phyloP scores from a whole-genome alignment of 345 rosid genomes.

The Corymbia maculata region DNA sequence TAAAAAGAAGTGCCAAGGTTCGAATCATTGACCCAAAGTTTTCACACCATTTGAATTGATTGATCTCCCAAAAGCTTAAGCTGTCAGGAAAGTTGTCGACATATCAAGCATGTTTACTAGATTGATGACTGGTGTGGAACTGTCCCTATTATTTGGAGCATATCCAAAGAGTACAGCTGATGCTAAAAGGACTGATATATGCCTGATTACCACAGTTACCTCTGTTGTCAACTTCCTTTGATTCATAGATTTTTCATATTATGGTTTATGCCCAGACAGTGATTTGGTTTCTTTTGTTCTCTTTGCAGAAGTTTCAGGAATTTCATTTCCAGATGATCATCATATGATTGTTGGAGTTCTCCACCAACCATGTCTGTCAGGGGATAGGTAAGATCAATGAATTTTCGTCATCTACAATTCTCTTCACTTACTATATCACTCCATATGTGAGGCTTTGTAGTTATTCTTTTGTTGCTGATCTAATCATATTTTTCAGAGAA shows the following conservation, averaged over 20 bases:
- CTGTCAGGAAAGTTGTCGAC: background rate
- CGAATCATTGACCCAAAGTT: background rate
- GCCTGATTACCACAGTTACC: background rate
- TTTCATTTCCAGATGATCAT: conserved; percentile 25
- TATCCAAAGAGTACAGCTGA: background rate
- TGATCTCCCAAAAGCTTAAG: background rate
- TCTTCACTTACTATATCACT: background rate
- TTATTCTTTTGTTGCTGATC: background rate
- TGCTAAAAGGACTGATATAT: background rate
- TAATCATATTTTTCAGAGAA: no score
- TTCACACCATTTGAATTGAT: background rate
- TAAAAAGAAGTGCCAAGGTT: background rate
- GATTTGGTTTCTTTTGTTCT: conserved; percentile 1
- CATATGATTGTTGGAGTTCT: conserved; percentile 56
- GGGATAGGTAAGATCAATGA: conserved; percentile 39
- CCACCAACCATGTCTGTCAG: conserved; percentile 43
- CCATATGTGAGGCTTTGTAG: background rate
- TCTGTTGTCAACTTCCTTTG: background rate
- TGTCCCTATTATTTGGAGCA: background rate
- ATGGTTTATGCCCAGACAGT: background rate
- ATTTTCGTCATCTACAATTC: background rate
- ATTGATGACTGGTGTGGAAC: background rate
- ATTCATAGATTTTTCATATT: background rate
- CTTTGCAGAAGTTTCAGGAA: conserved; percentile 36
- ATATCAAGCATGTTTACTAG: background rate